Conservation (phyloP, 768 basidiomycete genomes). For the Kwoniella sp. region DNA sequence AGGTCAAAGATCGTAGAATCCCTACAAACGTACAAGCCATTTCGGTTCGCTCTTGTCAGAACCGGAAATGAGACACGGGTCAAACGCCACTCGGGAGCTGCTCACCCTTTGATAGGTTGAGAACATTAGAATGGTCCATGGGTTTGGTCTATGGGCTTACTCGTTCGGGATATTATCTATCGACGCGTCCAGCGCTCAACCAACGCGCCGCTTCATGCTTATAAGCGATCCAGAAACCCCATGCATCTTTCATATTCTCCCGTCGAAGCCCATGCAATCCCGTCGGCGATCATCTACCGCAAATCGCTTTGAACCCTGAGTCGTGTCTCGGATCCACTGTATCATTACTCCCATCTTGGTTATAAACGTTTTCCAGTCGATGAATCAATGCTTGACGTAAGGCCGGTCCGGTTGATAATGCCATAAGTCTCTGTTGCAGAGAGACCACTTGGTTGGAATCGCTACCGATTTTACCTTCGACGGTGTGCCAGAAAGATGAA, state of each 20-base stretch:
- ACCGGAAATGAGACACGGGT: conserved; percentile 6
- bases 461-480: no score
- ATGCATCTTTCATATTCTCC: background rate
- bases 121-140: background rate
- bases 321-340: background rate
- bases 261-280: background rate
- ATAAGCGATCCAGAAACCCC: no score
- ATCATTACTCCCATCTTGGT: no score
- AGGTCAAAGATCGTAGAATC: no score
- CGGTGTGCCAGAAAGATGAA: background rate
- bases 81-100: background rate
- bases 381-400: no score
- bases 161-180: no score
- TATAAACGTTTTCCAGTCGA: no score
- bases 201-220: no score
- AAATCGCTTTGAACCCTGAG: background rate
- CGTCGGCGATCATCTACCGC: background rate
- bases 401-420: background rate
- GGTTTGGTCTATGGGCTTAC: background rate
- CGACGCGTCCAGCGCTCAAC: no score
- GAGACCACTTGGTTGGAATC: background rate
- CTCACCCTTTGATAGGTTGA: background rate
- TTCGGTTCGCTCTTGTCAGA: background rate
- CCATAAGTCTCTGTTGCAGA: background rate
- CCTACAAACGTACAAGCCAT: no score